Evolutionary conservation across 179 eudicot genomes (phyloP).

Genomic region (Beta lomatogona): DNA sequence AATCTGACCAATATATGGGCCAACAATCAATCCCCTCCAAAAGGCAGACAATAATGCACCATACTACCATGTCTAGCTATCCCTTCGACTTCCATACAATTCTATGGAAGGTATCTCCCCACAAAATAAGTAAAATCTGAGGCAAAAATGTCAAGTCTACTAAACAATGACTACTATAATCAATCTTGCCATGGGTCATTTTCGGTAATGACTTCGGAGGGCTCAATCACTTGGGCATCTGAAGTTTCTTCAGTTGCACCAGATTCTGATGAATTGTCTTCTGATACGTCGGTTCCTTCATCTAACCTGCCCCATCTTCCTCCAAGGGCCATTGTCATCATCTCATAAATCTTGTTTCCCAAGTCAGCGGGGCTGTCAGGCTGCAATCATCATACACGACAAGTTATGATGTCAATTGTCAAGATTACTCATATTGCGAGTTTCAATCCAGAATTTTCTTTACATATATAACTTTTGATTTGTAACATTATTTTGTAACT

Average conservation of each 20-base stretch:
- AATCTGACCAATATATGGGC: not conserved
- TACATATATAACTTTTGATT: not conserved
- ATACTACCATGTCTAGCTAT: not conserved
- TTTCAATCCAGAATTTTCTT: not conserved
- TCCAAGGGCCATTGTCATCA: slow-evolving; percentile 98
- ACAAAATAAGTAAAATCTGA: not conserved
- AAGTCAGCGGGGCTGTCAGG: slow-evolving; percentile 96
- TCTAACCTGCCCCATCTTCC: slow-evolving; percentile 95
- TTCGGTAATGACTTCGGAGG: slow-evolving; percentile 93
- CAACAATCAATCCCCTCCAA: not conserved
- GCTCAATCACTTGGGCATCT: slow-evolving; percentile 72
- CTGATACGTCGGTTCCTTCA: slow-evolving; percentile 32
- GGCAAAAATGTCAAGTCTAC: slow-evolving; percentile 2
- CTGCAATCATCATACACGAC: slow-evolving; percentile 36
- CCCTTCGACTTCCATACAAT: not conserved
- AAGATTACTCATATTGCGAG: not conserved
- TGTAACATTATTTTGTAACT: slow-evolving; percentile 28
- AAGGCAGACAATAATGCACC: not conserved
- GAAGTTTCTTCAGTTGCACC: slow-evolving; percentile 36
- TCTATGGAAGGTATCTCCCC: not conserved
- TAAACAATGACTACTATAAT: slow-evolving; percentile 17
- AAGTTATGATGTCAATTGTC: not conserved
- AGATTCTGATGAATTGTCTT: slow-evolving; percentile 40
- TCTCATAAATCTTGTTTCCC: slow-evolving; percentile 92
- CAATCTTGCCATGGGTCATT: slow-evolving; percentile 86